Evolutionary conservation across 176 grass and related monocot species (phyloP).

Genomic region (Microstegium vimineum): DNA sequence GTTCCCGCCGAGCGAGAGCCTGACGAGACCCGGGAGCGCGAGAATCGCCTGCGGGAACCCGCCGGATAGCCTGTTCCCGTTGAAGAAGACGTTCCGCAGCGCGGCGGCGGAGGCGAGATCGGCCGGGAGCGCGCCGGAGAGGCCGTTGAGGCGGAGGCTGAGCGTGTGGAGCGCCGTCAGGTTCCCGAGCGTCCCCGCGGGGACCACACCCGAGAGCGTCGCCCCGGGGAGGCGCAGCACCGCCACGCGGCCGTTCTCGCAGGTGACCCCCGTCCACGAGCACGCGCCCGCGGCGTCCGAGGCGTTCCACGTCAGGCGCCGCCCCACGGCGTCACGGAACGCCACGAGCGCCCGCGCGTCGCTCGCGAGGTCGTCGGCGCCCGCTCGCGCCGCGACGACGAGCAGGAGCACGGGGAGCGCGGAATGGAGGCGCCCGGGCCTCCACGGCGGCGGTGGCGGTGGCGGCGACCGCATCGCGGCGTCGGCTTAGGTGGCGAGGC

Average conservation of each 20-base stretch:
- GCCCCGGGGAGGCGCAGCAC: constrained; percentile 45
- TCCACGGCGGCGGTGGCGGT: not conserved
- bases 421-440: not conserved
- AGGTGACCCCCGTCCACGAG: constrained; percentile 55
- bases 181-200: constrained; percentile 47
- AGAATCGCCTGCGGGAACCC: constrained; percentile 38
- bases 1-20: constrained; percentile 47
- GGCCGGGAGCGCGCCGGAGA: constrained; percentile 32
- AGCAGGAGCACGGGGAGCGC: not conserved
- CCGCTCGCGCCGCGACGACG: not conserved
- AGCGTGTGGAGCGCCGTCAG: constrained; percentile 54
- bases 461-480: constrained; percentile 32
- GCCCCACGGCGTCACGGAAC: constrained; percentile 54
- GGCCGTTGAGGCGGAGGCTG: constrained; percentile 61
- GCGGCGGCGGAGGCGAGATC: constrained; percentile 28
- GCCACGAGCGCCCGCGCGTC: constrained; percentile 46
- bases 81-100: constrained; percentile 55
- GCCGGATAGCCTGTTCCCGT: constrained; percentile 50
- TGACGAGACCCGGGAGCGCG: constrained; percentile 25
- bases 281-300: constrained; percentile 11
- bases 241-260: constrained; percentile 37
- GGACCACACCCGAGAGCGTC: constrained; percentile 31
- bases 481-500: not conserved
- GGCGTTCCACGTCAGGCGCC: constrained; percentile 40
- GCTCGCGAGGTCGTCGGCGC: constrained; percentile 40